Evolutionary conservation across 2,329 filamentous ascomycete species (phyloP).

Genomic region (Metarhizium brunneum): DNA sequence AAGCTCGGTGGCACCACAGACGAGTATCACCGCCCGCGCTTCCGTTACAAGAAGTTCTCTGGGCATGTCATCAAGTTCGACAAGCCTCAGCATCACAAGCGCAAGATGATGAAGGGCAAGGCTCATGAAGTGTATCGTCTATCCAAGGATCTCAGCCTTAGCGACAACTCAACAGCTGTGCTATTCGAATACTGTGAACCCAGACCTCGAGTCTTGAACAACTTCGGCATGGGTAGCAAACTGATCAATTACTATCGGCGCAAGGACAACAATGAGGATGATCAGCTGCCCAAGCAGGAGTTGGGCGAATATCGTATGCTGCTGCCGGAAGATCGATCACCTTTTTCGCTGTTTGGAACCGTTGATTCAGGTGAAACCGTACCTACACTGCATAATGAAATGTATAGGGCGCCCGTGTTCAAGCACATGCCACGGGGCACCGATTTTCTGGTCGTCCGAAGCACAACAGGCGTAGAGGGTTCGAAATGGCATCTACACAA

Average conservation of each 20-base stretch:
- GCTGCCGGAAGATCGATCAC: slow-evolving; percentile 88
- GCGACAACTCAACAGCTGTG: slow-evolving; percentile 79
- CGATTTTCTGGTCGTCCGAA: slow-evolving; percentile 83
- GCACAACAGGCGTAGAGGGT: slow-evolving; percentile 68
- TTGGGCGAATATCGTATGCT: slow-evolving; percentile 84
- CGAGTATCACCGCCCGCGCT: slow-evolving; percentile 74
- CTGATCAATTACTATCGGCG: slow-evolving; percentile 96
- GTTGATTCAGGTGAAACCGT: slow-evolving; percentile 87
- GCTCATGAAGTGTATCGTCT: slow-evolving; percentile 69
- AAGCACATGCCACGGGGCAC: slow-evolving; percentile 67
- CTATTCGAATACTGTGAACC: slow-evolving; percentile 96
- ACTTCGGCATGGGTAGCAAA: slow-evolving; percentile 94
- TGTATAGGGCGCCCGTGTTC: slow-evolving; percentile 93
- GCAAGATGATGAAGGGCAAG: slow-evolving; percentile 74
- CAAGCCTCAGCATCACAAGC: slow-evolving; percentile 64
- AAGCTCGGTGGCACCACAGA: slow-evolving; percentile 65
- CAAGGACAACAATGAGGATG: slow-evolving; percentile 63
- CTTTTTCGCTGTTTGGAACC: slow-evolving; percentile 89
- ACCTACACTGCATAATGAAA: slow-evolving; percentile 84
- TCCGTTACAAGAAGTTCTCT: slow-evolving; percentile 61
- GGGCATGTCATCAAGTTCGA: slow-evolving; percentile 63
- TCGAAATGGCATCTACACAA: slow-evolving; percentile 76
- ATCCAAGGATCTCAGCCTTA: slow-evolving; percentile 75
- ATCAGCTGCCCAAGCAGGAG: slow-evolving; percentile 66
- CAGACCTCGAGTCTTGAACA: slow-evolving; percentile 81